These are phyloP conservation scores for Arthonia radiata DNA, from an alignment of 495 filamentous ascomycete species.

Conservation along the genomic window DNA sequence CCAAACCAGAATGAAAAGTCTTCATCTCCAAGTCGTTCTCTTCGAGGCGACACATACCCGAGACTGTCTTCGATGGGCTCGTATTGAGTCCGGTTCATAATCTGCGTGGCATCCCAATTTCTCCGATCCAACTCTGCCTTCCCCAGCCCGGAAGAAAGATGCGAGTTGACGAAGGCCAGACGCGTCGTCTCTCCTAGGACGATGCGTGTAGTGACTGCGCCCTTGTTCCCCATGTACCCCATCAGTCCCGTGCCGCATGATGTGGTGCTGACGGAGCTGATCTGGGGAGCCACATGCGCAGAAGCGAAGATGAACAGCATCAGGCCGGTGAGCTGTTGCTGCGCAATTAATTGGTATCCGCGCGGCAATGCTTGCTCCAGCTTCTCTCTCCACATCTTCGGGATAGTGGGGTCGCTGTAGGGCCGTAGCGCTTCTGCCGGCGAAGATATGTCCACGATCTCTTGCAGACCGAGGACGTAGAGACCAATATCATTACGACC, in stretches of 20 bases:
- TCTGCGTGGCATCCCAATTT: slow-evolving; percentile 74
- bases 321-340: slow-evolving; percentile 68
- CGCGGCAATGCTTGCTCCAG: slow-evolving; percentile 43
- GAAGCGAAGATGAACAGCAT: slow-evolving; percentile 69
- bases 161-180: slow-evolving; percentile 70
- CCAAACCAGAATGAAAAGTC: slow-evolving; percentile 94
- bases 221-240: slow-evolving; percentile 93
- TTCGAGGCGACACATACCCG: slow-evolving; percentile 19
- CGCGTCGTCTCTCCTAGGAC: slow-evolving; percentile 76
- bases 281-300: slow-evolving; percentile 38
- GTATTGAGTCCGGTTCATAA: slow-evolving; percentile 47
- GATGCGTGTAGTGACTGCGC: slow-evolving; percentile 57
- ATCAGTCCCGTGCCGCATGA: slow-evolving; percentile 68
- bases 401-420: slow-evolving; percentile 43
- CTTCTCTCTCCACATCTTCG: slow-evolving; percentile 56
- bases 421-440: slow-evolving; percentile 36
- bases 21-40: slow-evolving; percentile 60
- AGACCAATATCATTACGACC: slow-evolving; percentile 47
- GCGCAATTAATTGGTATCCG: slow-evolving; percentile 51
- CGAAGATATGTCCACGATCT: slow-evolving; percentile 67
- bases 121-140: slow-evolving; percentile 51
- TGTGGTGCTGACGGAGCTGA: slow-evolving; percentile 52
- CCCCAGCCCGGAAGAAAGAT: slow-evolving; percentile 69
- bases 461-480: slow-evolving; percentile 77
- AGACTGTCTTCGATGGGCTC: slow-evolving; percentile 36